phyloP scores from a whole-genome alignment of 2,329 filamentous ascomycete species.

The Pezicula rhizophila region DNA sequence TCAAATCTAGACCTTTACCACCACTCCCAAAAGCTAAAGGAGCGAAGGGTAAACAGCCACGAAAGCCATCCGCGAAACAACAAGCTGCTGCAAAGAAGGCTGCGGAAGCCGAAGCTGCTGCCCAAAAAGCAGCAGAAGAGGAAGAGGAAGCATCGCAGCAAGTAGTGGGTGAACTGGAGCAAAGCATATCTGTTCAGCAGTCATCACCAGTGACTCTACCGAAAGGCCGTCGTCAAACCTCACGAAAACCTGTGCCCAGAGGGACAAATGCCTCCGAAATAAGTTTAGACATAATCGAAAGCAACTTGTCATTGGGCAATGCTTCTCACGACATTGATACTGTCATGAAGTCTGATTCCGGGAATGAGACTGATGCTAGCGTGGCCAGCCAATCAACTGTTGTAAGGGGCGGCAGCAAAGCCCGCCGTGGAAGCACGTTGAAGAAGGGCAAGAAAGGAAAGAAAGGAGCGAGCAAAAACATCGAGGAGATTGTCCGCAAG shows the following conservation, averaged over 20 bases:
- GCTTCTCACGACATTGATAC: constrained; percentile 9
- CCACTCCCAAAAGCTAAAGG: constrained; percentile 22
- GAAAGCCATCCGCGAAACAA: constrained; percentile 26
- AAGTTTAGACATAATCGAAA: constrained; percentile 11
- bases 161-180: constrained; percentile 15
- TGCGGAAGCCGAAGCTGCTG: constrained; percentile 14
- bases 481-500: constrained; percentile 19
- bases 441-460: constrained; percentile 23
- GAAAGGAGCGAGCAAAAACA: constrained; percentile 15
- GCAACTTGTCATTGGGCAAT: constrained; percentile 6
- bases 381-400: constrained; percentile 23
- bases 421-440: constrained; percentile 15
- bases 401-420: constrained; percentile 14
- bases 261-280: constrained; percentile 13
- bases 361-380: constrained; percentile 27
- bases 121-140: constrained; percentile 4
- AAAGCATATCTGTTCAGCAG: constrained; percentile 19
- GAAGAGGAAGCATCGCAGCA: constrained; percentile 17
- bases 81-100: constrained; percentile 20
- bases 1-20: constrained; percentile 18
- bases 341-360: constrained; percentile 24
- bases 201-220: constrained; percentile 15
- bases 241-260: constrained; percentile 9
- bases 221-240: constrained; percentile 17
- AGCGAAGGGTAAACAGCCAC: constrained; percentile 22